A percentile compares a stretch with the other conserved stretches of the same genome.
These are phyloP conservation scores for Trichophaea hybrida DNA, from an alignment of 2,329 filamentous ascomycete species.

Conservation along the genomic window DNA sequence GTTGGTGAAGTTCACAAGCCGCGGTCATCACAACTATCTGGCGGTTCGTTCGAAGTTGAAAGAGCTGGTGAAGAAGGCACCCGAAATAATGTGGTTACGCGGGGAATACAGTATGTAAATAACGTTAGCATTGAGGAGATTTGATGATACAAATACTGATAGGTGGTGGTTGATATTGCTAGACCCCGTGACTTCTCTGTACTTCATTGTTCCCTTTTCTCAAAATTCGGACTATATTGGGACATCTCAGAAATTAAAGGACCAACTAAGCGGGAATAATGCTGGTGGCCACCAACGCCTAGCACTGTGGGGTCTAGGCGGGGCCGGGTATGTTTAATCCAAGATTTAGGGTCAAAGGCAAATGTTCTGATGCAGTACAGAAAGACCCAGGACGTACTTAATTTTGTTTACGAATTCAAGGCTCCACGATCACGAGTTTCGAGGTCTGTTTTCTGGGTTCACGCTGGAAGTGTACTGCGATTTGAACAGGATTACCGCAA, in stretches of 20 bases:
- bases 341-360: too few relatives aligned
- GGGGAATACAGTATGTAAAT: background rate
- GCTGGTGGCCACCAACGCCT: too few relatives aligned
- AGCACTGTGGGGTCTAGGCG: too few relatives aligned
- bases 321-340: too few relatives aligned
- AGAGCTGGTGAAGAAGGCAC: background rate
- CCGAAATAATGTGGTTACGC: background rate
- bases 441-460: background rate
- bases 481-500: too few relatives aligned
- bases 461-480: slow-evolving; percentile 17
- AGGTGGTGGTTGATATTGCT: background rate
- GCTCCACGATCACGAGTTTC: background rate
- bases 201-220: too few relatives aligned
- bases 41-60: background rate
- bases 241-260: too few relatives aligned
- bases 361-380: background rate
- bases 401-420: background rate
- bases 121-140: too few relatives aligned
- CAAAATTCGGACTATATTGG: too few relatives aligned
- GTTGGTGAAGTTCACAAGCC: slow-evolving; percentile 11
- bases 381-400: background rate
- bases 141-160: background rate
- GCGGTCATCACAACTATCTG: slow-evolving; percentile 1
- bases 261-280: too few relatives aligned
- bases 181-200: too few relatives aligned